Evolutionary conservation across 495 filamentous ascomycete species (phyloP).

Genomic region (Paragyromitra xinjiangensis): DNA sequence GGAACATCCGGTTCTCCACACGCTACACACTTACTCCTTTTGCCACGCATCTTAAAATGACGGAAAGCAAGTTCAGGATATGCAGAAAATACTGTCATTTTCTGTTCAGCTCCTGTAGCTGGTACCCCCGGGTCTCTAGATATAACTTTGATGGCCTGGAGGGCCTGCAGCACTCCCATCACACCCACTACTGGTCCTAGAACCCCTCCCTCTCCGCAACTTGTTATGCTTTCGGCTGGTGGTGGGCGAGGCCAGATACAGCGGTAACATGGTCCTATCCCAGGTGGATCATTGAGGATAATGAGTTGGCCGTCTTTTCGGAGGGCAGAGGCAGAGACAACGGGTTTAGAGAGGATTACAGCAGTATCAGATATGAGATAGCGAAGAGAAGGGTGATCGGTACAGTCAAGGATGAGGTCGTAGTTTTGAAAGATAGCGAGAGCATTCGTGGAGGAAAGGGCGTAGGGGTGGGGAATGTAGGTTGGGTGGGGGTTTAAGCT

Average conservation of each 20-base stretch:
- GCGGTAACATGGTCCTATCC: slow-evolving; percentile 81
- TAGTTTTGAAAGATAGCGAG: slow-evolving; percentile 62
- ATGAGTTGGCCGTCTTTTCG: slow-evolving; percentile 89
- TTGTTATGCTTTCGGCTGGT: slow-evolving; percentile 76
- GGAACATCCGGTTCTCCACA: slow-evolving; percentile 67
- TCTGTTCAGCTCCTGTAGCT: slow-evolving; percentile 59
- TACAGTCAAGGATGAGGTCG: slow-evolving; percentile 88
- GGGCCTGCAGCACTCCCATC: slow-evolving; percentile 91
- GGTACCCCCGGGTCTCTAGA: slow-evolving; percentile 49
- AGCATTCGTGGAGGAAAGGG: slow-evolving; percentile 61
- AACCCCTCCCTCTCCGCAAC: slow-evolving; percentile 91
- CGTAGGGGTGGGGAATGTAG: slow-evolving; percentile 53
- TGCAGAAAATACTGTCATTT: slow-evolving; percentile 59
- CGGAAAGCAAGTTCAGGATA: slow-evolving; percentile 68
- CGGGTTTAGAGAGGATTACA: slow-evolving; percentile 77
- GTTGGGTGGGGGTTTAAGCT: slow-evolving; percentile 47
- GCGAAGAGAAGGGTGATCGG: slow-evolving; percentile 84
- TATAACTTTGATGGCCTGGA: slow-evolving; percentile 87
- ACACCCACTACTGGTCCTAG: slow-evolving; percentile 90
- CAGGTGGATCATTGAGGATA: slow-evolving; percentile 73
- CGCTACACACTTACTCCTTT: slow-evolving; percentile 74
- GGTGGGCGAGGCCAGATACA: slow-evolving; percentile 92
- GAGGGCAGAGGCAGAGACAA: slow-evolving; percentile 88
- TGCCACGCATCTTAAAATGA: slow-evolving; percentile 73
- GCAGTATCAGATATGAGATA: slow-evolving; percentile 93